A percentile compares a stretch with the other conserved stretches of the same genome.
These are phyloP conservation scores for Coemansia sp. DNA, from an alignment of 192 early-diverging fungal genomes.

Conservation along the genomic window DNA sequence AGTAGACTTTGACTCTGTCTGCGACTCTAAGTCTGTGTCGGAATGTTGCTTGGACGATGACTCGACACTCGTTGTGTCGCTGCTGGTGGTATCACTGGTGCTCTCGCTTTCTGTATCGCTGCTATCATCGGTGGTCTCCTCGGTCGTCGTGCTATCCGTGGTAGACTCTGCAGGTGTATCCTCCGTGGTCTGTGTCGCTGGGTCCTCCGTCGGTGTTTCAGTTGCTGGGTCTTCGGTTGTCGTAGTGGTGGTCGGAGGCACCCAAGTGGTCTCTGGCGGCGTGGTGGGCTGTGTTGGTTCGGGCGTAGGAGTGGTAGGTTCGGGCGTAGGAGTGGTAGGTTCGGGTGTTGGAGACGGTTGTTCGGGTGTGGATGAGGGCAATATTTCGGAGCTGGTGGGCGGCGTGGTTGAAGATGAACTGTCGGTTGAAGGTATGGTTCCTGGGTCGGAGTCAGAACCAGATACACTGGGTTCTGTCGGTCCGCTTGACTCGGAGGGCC, in stretches of 20 bases:
- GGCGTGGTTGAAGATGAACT: too few species aligned
- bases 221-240: background rate
- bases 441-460: too few species aligned
- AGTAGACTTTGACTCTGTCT: background rate
- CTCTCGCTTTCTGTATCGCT: background rate
- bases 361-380: background rate
- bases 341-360: background rate
- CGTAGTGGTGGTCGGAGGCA: background rate
- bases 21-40: background rate
- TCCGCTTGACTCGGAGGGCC: background rate
- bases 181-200: background rate
- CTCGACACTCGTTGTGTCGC: background rate
- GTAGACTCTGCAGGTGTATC: background rate
- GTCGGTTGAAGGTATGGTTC: too few species aligned
- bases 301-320: background rate
- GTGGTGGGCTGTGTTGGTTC: background rate
- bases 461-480: too few species aligned
- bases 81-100: background rate
- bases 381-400: too few species aligned
- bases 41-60: slow-evolving; percentile 5
- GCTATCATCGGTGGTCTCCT: background rate
- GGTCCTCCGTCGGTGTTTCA: background rate
- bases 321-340: background rate
- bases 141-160: background rate
- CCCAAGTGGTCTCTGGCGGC: background rate